Evolutionary conservation across 805 yeast species (phyloP).

Genomic region (Candida nitratophila): DNA sequence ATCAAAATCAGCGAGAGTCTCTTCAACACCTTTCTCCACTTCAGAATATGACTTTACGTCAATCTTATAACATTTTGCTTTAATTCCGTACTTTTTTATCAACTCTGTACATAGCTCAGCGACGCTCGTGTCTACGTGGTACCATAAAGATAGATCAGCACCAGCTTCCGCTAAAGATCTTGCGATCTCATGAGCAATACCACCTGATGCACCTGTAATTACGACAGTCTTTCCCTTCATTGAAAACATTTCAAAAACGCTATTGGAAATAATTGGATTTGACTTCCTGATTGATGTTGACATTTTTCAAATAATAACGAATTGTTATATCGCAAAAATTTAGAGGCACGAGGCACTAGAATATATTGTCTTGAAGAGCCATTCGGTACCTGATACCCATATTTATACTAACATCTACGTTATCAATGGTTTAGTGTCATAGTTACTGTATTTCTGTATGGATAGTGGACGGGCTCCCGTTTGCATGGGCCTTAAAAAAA

Average conservation of each 20-base stretch:
- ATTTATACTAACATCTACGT: too few relatives aligned
- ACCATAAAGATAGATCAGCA: slow-evolving; percentile 29
- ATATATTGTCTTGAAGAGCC: too few relatives aligned
- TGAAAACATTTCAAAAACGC: slow-evolving; percentile 25
- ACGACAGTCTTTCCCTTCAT: slow-evolving; percentile 30
- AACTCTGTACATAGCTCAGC: slow-evolving; percentile 17
- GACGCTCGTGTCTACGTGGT: slow-evolving; percentile 22
- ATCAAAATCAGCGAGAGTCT: slow-evolving; percentile 17
- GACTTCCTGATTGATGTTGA: slow-evolving; percentile 10
- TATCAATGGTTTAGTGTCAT: too few relatives aligned
- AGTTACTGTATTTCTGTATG: too few relatives aligned
- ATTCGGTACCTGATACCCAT: too few relatives aligned
- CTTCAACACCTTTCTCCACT: slow-evolving; percentile 5
- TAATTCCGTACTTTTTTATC: slow-evolving; percentile 30
- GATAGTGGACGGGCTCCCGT: too few relatives aligned
- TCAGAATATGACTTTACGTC: slow-evolving; percentile 20
- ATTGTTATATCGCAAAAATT: too few relatives aligned
- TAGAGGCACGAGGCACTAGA: too few relatives aligned
- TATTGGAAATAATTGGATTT: slow-evolving; percentile 8
- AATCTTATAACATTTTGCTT: slow-evolving; percentile 12
- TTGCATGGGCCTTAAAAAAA: too few relatives aligned
- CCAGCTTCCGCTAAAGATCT: slow-evolving; percentile 29
- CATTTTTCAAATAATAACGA: too few relatives aligned
- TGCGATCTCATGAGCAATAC: slow-evolving; percentile 29
- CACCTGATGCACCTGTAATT: slow-evolving; percentile 28